Conservation (phyloP, 371 early-diverging fungal species). For the Rhizopus sp. region DNA sequence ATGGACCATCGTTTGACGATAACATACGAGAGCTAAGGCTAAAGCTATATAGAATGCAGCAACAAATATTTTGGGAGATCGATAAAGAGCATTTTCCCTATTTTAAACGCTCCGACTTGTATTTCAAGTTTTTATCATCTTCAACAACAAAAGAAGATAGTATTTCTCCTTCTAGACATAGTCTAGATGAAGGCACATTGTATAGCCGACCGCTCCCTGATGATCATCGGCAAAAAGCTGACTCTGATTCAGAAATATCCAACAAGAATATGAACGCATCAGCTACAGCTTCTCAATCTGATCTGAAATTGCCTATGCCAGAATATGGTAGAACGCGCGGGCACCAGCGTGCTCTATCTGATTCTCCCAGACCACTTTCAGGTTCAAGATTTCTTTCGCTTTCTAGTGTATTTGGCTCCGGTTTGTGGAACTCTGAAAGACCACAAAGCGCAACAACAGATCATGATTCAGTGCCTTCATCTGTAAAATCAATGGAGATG, state of each 20-base stretch:
- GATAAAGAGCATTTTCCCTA: constrained; percentile 61
- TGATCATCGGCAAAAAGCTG: constrained; percentile 3
- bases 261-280: neutral
- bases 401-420: constrained; percentile 32
- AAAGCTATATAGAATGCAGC: constrained; percentile 39
- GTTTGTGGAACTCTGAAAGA: constrained; percentile 21
- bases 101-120: constrained; percentile 68
- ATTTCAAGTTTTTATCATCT: constrained; percentile 63
- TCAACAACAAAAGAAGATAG: constrained; percentile 18
- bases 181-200: constrained; percentile 36
- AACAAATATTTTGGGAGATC: constrained; percentile 68
- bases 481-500: constrained; percentile 24
- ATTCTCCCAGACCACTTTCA: constrained; percentile 14
- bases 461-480: constrained; percentile 14
- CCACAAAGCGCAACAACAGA: constrained; percentile 2
- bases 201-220: constrained; percentile 3
- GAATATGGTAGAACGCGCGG: constrained; percentile 18
- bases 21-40: constrained; percentile 25
- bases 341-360: constrained; percentile 35
- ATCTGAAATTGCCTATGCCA: neutral
- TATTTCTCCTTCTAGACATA: constrained; percentile 23
- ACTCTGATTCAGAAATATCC: constrained; percentile 10
- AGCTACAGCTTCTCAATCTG: neutral
- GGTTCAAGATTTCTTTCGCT: constrained; percentile 25
- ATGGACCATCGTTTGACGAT: constrained; percentile 8